Evolutionary conservation across 2,329 filamentous ascomycete genomes (phyloP).

Genomic region (Hypoxylon sp.): DNA sequence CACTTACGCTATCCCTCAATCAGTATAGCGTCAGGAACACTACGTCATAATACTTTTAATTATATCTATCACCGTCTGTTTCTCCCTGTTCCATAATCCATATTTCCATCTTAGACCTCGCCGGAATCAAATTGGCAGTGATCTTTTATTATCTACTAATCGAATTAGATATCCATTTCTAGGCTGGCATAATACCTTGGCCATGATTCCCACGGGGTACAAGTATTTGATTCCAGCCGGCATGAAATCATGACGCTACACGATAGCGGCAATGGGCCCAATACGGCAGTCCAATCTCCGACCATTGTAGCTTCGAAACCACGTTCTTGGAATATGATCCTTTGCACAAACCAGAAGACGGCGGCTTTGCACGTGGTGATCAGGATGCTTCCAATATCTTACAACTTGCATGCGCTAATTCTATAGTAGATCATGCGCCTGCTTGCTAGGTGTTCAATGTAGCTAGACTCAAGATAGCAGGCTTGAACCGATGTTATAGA

Average conservation of each 20-base stretch:
- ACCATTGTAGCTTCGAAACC: slow-evolving; percentile 21
- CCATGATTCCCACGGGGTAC: too few relatives aligned
- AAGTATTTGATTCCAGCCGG: neutral
- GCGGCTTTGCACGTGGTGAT: slow-evolving; percentile 24
- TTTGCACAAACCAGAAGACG: slow-evolving; percentile 31
- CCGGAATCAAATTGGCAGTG: neutral
- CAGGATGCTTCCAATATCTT: slow-evolving; percentile 1
- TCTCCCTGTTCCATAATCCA: too few relatives aligned
- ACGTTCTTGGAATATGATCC: neutral
- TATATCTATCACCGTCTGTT: too few relatives aligned
- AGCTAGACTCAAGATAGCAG: neutral
- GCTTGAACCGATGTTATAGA: slow-evolving; percentile 1
- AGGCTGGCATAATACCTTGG: too few relatives aligned
- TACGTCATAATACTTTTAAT: too few relatives aligned
- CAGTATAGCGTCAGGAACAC: slow-evolving; percentile 2
- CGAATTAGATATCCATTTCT: too few relatives aligned
- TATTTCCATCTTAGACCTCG: neutral
- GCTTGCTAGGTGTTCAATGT: neutral
- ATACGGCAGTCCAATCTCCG: slow-evolving; percentile 37
- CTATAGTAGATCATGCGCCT: neutral
- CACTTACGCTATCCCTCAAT: neutral
- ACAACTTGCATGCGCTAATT: neutral
- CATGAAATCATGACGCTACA: slow-evolving; percentile 9
- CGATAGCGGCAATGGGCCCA: slow-evolving; percentile 5
- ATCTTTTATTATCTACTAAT: neutral